Base-by-base conservation (phyloP, 2,329 filamentous ascomycete species). In the Colletotrichum falcatum region DNA sequence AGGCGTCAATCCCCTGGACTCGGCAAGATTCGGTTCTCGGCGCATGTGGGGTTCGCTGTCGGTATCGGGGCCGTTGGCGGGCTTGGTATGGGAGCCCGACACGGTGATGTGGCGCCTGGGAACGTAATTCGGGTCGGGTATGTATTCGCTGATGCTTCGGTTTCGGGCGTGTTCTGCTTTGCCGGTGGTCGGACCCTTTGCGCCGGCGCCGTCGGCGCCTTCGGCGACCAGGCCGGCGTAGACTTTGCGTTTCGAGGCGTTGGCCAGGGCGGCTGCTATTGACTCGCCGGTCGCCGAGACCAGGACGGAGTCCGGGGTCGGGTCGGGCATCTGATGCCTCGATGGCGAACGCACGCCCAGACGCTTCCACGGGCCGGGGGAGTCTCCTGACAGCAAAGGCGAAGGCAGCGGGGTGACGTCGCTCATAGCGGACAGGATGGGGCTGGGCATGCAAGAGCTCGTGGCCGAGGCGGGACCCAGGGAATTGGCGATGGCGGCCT, bases 81-180 rank as follows among this genome's bases (percentile, higher is more conserved):
- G 80, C 75, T 76, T 85, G 74, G 79, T 77, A 68, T 88, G 88
- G 2, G 90, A 84, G 0, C 90, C 90, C 7, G 91, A 92, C 20
- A 96, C 90, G 0, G 92, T 93, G 65, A 93, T 87, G 73, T 94
- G 91, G 53, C 94, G 89, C 76, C 90, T 92, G 0, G 91, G 86
- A 60, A 92, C 87, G 53, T 90, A 86, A 73, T 91, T 84, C 6
- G 88, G 83, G 64, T 96, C 92, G 2, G 94, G 94, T 0, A 90
- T 87, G 79, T 97, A 97, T 74, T 98, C 95, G 82, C 94, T 97
- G 33, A 96, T 83, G 80, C 95, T 98, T 75, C 95, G 88, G 79
- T 96, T 94, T 70, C 93, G 88, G 16, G 84, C 75, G 65, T 72
- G 74, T 68, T 74, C 75, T 63, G 70, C 65, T 65, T 74, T 60